Percentiles rank a stretch among this genome's conserved stretches.
These are phyloP conservation scores for Solanum virginianum DNA, from an alignment of 257 asterid genomes.

Conservation along the genomic window DNA sequence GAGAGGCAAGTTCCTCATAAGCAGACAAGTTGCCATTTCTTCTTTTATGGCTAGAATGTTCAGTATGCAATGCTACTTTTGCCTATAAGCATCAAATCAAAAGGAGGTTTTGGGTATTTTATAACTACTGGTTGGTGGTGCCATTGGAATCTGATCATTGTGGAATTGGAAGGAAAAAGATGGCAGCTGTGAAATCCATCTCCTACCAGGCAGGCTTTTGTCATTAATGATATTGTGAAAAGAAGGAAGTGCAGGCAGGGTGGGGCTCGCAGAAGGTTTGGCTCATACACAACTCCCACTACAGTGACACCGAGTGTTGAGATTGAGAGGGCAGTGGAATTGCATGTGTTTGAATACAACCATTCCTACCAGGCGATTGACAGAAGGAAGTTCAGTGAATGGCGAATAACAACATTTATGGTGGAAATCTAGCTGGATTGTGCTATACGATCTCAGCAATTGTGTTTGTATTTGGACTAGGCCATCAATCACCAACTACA, in stretches of 20 bases:
- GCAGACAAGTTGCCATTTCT: constrained; percentile 16
- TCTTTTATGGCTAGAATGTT: constrained; percentile 26
- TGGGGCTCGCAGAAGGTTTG: neutral
- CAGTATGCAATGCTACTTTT: neutral
- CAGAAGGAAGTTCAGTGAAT: neutral
- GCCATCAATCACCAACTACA: neutral
- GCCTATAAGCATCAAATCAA: neutral
- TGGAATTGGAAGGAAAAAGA: neutral
- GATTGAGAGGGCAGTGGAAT: neutral
- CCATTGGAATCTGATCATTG: neutral
- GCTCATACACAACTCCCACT: neutral
- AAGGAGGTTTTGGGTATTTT: neutral
- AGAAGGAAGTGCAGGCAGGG: neutral
- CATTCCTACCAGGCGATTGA: neutral
- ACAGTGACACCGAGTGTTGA: neutral
- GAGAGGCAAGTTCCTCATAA: constrained; percentile 7
- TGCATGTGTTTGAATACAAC: neutral
- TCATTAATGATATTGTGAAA: neutral
- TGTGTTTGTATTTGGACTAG: neutral
- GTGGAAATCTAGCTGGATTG: neutral
- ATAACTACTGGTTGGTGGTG: neutral
- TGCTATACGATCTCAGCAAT: neutral
- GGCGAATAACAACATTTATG: neutral
- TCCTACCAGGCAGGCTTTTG: neutral
- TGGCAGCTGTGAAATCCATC: neutral